A percentile compares a stretch with the other conserved stretches of the same genome.
Conservation (phyloP, 1,284 basidiomycete genomes). For the Spongispora temasekensis region DNA sequence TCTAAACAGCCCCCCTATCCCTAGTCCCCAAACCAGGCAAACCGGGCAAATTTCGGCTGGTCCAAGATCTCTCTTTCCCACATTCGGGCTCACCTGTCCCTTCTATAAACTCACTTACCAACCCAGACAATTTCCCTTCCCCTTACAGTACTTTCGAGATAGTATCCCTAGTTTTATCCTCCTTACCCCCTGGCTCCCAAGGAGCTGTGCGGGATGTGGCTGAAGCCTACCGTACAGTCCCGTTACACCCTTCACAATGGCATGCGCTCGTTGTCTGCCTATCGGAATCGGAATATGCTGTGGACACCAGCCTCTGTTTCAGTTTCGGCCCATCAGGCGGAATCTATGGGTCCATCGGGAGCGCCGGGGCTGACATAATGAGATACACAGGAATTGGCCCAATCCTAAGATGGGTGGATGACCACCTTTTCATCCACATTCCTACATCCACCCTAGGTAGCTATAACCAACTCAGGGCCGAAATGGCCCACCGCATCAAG, state of each 20-base stretch:
- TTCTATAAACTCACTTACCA: not conserved
- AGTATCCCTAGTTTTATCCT: too few species aligned
- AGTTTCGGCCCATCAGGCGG: too few species aligned
- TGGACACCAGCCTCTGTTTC: constrained; percentile 27
- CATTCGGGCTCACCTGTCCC: not conserved
- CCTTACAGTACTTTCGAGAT: not conserved
- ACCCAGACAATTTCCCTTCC: not conserved
- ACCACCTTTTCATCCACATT: not conserved
- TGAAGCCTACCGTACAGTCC: constrained; percentile 10
- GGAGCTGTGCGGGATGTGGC: constrained; percentile 5
- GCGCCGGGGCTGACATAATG: constrained; percentile 36
- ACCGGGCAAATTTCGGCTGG: too few species aligned
- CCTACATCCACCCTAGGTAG: not conserved
- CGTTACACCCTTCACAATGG: too few species aligned
- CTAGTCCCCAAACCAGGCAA: not conserved
- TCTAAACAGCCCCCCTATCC: not conserved
- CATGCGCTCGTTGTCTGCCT: not conserved
- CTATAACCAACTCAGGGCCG: not conserved
- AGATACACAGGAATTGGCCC: not conserved
- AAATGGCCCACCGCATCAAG: not conserved
- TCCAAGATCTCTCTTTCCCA: not conserved
- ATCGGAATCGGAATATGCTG: not conserved
- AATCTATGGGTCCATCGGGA: constrained; percentile 35
- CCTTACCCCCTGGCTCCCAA: too few species aligned
- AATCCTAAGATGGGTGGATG: not conserved